Conservation (phyloP, 352 stramenopile species). For the Salisapilia sapeloensis region DNA sequence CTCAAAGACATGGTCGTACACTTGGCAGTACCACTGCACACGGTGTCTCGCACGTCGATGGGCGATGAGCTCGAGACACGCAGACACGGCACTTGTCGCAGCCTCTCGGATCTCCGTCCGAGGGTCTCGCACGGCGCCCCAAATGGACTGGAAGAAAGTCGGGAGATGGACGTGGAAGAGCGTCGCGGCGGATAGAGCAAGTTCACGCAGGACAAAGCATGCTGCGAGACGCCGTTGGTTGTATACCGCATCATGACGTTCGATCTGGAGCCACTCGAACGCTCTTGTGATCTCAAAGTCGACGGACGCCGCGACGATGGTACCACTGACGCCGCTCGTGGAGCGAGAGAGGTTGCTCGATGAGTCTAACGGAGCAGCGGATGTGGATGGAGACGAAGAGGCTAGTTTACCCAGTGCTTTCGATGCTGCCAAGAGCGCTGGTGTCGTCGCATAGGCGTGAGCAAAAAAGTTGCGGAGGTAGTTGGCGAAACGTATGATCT, state of each 20-base stretch:
- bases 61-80: slow-evolving; percentile 79
- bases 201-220: slow-evolving; percentile 76
- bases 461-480: slow-evolving; percentile 78
- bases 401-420: slow-evolving; percentile 75
- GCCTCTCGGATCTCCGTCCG: slow-evolving; percentile 70
- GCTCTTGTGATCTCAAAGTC: slow-evolving; percentile 86
- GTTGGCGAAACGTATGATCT: slow-evolving; percentile 84
- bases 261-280: slow-evolving; percentile 78
- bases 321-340: slow-evolving; percentile 57
- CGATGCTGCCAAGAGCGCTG: slow-evolving; percentile 43
- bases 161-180: slow-evolving; percentile 84
- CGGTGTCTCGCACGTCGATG: slow-evolving; percentile 60
- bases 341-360: too few species aligned
- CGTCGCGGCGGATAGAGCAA: slow-evolving; percentile 74
- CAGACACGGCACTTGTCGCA: slow-evolving; percentile 63
- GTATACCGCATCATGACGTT: slow-evolving; percentile 46
- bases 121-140: slow-evolving; percentile 58
- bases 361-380: too few species aligned
- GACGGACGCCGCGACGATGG: slow-evolving; percentile 78
- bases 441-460: slow-evolving; percentile 39
- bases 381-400: too few species aligned
- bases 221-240: slow-evolving; percentile 59
- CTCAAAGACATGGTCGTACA: slow-evolving; percentile 84
- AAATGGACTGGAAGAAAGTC: slow-evolving; percentile 89
- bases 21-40: slow-evolving; percentile 87